Evolutionary conservation across 2,329 filamentous ascomycete species (phyloP), one percentile per base, ranked within the genome.

Genomic region (Alternaria angustiovoidea): DNA sequence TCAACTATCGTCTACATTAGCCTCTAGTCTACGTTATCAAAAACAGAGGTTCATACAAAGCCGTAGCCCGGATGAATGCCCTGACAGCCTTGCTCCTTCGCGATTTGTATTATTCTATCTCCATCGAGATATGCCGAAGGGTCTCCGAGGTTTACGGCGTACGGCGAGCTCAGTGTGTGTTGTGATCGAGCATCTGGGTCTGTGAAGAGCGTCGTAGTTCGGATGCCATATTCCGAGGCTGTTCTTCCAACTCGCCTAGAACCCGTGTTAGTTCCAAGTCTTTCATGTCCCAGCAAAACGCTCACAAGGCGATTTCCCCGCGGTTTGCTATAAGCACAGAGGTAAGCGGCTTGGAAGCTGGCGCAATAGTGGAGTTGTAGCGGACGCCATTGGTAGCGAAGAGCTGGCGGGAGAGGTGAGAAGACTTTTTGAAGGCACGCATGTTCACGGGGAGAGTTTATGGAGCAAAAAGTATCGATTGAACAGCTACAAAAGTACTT

Each of bases 61-160:
- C 95, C 95, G 81, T 99, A 99, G 24, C 95, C 95, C 0, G 95
- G 95, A 79, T 99, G 95, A 68, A 99, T 90, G 5, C 93, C 94
- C 76, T 94, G 88, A 72, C 96, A 97, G 43, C 91, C 91, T 73
- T 94, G 88, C 71, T 91, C 85, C 81, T 94, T 93, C 14, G 94
- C 95, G 59, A 97, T 88, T 28, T 88, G 86, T 64, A 99, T 94
- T 75, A 99, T 98, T 64, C 91, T 89, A 72, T 96, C 92, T 57
- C 94, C 94, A 77, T 99, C 94, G 42, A 99, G 88, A 77, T 99
- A 99, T 54, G 91, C 93, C 49, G 90, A 90, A 16, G 93, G 88
- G 7, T 90, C 87, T 22, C 94, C 94, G 11, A 99, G 86, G 64
- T 93, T 93, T 48, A 96, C 87, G 26, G 94, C 89, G 76, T 92